Percentiles rank a stretch among this genome's conserved stretches.
These are phyloP conservation scores for Barbatosphaeria neglecta DNA, from an alignment of 495 filamentous ascomycete genomes.

Conservation along the genomic window DNA sequence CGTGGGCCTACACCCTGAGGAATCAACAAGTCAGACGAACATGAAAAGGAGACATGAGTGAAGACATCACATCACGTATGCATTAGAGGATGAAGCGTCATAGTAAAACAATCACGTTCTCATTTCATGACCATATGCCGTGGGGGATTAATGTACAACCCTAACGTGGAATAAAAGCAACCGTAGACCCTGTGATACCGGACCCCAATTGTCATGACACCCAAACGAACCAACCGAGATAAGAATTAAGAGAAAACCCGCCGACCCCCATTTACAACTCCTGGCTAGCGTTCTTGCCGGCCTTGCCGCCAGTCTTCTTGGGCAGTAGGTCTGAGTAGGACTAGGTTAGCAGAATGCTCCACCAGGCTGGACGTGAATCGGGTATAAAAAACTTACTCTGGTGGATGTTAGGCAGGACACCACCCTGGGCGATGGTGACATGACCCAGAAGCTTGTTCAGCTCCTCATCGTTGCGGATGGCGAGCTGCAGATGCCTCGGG, in stretches of 20 bases:
- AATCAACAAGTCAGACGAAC: too few species aligned
- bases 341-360: constrained; percentile 36
- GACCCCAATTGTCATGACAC: constrained; percentile 79
- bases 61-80: too few species aligned
- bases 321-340: constrained; percentile 69
- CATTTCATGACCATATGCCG: constrained; percentile 54
- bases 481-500: constrained; percentile 95
- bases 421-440: constrained; percentile 98
- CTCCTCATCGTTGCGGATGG: constrained; percentile 99
- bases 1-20: too few species aligned
- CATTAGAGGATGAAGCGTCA: too few species aligned
- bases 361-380: neutral
- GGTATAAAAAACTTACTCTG: constrained; percentile 62
- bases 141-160: constrained; percentile 88
- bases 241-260: constrained; percentile 47
- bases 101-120: constrained; percentile 31
- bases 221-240: constrained; percentile 54
- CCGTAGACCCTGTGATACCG: constrained; percentile 62
- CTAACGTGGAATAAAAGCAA: constrained; percentile 56
- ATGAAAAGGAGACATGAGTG: too few species aligned
- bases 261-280: constrained; percentile 57
- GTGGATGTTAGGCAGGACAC: constrained; percentile 98
- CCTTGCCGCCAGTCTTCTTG: constrained; percentile 91
- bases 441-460: constrained; percentile 99
- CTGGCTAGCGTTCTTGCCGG: constrained; percentile 80